These are phyloP conservation scores for Fusarium clavum DNA, from an alignment of 2,329 filamentous ascomycete species.

Conservation along the genomic window DNA sequence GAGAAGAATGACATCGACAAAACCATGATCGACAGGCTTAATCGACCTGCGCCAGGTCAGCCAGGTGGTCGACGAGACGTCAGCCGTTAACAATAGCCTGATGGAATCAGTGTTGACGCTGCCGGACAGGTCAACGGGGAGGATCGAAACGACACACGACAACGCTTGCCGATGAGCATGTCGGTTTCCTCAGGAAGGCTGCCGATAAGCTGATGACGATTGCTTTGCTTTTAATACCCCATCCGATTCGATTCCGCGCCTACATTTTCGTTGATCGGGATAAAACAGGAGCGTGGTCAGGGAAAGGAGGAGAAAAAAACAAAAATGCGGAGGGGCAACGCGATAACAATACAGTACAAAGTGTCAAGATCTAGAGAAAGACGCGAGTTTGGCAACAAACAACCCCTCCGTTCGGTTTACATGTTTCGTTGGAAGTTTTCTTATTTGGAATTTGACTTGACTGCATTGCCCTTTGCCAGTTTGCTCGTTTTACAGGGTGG, in stretches of 20 bases:
- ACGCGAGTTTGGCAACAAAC: conserved; percentile 51
- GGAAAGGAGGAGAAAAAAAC: conserved; percentile 19
- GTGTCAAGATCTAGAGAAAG: conserved; percentile 43
- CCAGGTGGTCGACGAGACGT: conserved; percentile 34
- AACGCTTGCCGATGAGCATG: conserved; percentile 30
- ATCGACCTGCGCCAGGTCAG: conserved; percentile 49
- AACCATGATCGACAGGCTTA: conserved; percentile 65
- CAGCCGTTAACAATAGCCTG: conserved; percentile 37
- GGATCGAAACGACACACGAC: conserved; percentile 29
- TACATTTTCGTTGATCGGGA: conserved; percentile 34
- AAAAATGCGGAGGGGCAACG: conserved; percentile 24
- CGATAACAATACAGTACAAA: conserved; percentile 42
- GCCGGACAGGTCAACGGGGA: conserved; percentile 45
- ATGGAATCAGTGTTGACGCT: conserved; percentile 39
- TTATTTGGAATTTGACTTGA: conserved; percentile 29
- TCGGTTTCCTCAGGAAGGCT: conserved; percentile 35
- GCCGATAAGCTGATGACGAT: conserved; percentile 35
- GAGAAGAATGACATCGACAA: conserved; percentile 66
- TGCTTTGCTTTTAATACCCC: conserved; percentile 38
- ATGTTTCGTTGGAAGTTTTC: conserved; percentile 26
- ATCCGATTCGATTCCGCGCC: conserved; percentile 26
- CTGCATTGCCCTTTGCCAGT: conserved; percentile 18
- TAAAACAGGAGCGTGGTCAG: conserved; percentile 35
- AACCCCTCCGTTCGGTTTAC: conserved; percentile 32
- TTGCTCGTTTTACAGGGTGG: conserved; percentile 25